Conservation (phyloP, 2,329 filamentous ascomycete genomes). For the Hymenoscyphus linearis region DNA sequence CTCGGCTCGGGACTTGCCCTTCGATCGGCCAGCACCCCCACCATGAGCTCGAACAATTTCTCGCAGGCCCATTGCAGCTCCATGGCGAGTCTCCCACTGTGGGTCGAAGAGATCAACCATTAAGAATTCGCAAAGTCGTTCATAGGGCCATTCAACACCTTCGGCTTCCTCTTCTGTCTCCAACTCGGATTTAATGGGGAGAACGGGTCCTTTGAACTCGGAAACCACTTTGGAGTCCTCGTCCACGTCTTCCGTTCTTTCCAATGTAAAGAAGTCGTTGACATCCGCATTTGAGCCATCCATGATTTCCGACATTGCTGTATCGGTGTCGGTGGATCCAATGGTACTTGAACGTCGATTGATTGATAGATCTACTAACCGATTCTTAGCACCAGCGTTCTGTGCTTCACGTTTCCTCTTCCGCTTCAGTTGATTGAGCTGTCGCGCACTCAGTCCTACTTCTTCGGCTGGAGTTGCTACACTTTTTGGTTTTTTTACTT, state of each 20-base stretch:
- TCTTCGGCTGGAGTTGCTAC: constrained; percentile 49
- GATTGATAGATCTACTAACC: constrained; percentile 80
- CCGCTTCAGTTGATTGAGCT: constrained; percentile 89
- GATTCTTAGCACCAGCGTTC: constrained; percentile 82
- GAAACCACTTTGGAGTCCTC: constrained; percentile 90
- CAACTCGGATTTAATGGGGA: constrained; percentile 81
- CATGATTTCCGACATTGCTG: constrained; percentile 51
- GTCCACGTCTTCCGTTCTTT: constrained; percentile 70
- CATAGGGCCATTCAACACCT: constrained; percentile 87
- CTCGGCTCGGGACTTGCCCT: constrained; percentile 62
- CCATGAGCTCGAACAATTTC: constrained; percentile 93
- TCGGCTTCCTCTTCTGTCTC: constrained; percentile 72
- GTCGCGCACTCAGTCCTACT: constrained; percentile 76
- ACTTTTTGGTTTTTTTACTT: constrained; percentile 32
- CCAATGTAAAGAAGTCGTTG: constrained; percentile 85
- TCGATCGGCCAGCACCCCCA: constrained; percentile 73
- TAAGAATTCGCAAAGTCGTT: constrained; percentile 88
- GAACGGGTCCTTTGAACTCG: constrained; percentile 82
- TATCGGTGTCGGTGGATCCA: constrained; percentile 20
- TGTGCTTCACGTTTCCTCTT: constrained; percentile 89
- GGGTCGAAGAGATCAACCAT: constrained; percentile 90
- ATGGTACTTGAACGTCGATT: constrained; percentile 36
- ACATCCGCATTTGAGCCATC: constrained; percentile 52
- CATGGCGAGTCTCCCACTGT: constrained; percentile 92
- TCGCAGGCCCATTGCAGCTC: constrained; percentile 88